Evolutionary conservation across 1,139 yeast genomes (phyloP), one percentile per base, ranked within the genome.

Genomic region (Geotrichum siamense): DNA sequence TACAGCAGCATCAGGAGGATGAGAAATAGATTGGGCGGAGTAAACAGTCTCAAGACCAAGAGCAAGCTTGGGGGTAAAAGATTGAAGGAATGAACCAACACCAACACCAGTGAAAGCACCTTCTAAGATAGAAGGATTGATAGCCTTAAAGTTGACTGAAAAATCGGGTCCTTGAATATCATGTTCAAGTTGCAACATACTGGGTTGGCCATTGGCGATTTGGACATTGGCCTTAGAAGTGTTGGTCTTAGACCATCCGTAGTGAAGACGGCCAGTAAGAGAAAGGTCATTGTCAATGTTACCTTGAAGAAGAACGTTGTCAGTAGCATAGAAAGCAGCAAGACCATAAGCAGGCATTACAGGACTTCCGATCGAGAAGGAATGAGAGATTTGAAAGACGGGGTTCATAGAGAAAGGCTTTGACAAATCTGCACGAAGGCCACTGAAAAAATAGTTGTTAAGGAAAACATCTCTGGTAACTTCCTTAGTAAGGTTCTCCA

Each of bases 151-250:
- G 73, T 89, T 89, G 63, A 89, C 64, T 44, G 95, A 81, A 64
- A 78, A 87, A 65, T 91, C 98, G 48, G 75, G 68, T 48, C 93
- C 96, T 67, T 82, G 91, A 69, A 78, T 82, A 67, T 91, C 99
- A 65, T 91, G 97, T 72, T 93, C 99, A 57, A 91, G 72, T 71
- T 91, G 98, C 52, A 86, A 75, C 95, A 91, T 86, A 45, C 94
- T 73, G 52, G 94, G 96, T 70, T 89, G 97, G 51, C 83, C 85
- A 52, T 80, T 72, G 56, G 94, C 89, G 56, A 87, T 74, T 71
- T 91, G 97, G 61, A 87, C 71, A 57, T 94, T 86, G 53, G 85
- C 76, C 71, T 89, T 89, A 52, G 96, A 77, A 59, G 84, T 74
- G 63, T 80, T 76, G 61, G 73, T 72, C 62, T 79, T 77, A 63